Evolutionary conservation across 139 green algal genomes (phyloP), one percentile per base, ranked within the genome.

Genomic region (Auxenochlorella pyrenoidosa): DNA sequence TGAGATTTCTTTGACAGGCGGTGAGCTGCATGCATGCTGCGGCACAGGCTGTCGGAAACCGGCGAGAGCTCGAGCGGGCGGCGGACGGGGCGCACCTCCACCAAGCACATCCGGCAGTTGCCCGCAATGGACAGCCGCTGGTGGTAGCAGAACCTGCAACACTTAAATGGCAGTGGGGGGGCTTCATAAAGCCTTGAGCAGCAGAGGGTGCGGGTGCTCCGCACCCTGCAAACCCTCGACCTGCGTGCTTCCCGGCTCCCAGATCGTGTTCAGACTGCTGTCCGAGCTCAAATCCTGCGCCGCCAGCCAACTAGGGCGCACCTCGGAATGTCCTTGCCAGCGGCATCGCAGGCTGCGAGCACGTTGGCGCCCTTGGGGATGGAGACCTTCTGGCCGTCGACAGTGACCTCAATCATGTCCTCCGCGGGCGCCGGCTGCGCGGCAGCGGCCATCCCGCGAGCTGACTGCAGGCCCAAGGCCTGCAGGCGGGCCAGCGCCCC

Each of bases 61-160:
- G n/a, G 10, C 36, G 3, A 10, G 34, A 10, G 15, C 30, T 12
- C 43, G 8, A 41, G 44, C 75, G 47, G n/a, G 40, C 40, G 28
- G 76, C 38, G 26, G 47, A 12, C 43, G 70, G 54, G 28, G 28
- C 91, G 30, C 86, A 98, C 95, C 94, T 99, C 98, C 21, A 99
- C 98, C 30, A 99, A 89, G 91, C 98, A 99, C 98, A 99, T 99
- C 43, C 98, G 92, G 92, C 98, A 99, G 92, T 99, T 99, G 70
- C 98, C 98, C 26, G 98, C 98, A 58, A 99, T 98, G 58, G 96
- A 99, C 4, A 99, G 94, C 12, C 96, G 93, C 88, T 98, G 97
- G 79, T 99, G 98, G 90, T 99, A 99, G 94, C 98, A 99, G 86
- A 99, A 99, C 81, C 97, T 98, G 90, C 87, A 36, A 6, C 58